Base-by-base conservation (phyloP, 2,329 filamentous ascomycete species). In the Malbranchea zuffiana region DNA sequence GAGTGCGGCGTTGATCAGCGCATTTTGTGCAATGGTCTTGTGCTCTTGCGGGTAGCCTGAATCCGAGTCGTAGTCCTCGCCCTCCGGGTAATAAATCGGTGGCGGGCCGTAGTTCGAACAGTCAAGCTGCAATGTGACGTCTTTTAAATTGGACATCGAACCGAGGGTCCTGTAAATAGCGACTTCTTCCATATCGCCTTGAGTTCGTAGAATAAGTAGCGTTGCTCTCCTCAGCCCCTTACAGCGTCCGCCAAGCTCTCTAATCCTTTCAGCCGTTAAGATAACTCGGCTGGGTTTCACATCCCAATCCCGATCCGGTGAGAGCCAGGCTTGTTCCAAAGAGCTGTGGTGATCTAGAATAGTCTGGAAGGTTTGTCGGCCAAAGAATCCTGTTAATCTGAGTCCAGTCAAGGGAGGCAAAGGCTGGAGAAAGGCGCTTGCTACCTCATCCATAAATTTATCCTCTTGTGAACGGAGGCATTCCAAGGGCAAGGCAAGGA, bases 291-390 rank as follows among this genome's bases (percentile, higher is more conserved):
- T n/a, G n/a, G n/a, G n/a, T n/a, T n/a, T n/a, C n/a, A n/a, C n/a
- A 10, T 8, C 21, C 10, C 18, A 35, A 8, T 16, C 32, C 15
- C 7, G 4, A 6, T 7, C 32, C n/a, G n/a, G n/a, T n/a, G n/a
- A n/a, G 12, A 35, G 15, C 21, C 32, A 35, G 10, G 28, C 16
- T 17, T 23, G 32, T 5, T 19, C 15, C 15, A 35, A 17, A 2
- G 32, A 35, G 5, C 15, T 35, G 12, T 35, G 32, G 7, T 26
- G 24, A 11, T 17, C 23, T 6, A 35, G 10, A n/a, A 27, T 35
- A 16, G 32, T 17, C 12, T 27, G 21, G 13, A 35, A 27, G 3
- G 32, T 17, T 10, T 18, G 13, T 15, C 19, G 16, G 10, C 11
- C n/a, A 27, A 35, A 26, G 12, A 15, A 15, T 5, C 21, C 21